These are phyloP conservation scores for Strobilomyces confusus DNA, from an alignment of 768 basidiomycete species.

Conservation along the genomic window DNA sequence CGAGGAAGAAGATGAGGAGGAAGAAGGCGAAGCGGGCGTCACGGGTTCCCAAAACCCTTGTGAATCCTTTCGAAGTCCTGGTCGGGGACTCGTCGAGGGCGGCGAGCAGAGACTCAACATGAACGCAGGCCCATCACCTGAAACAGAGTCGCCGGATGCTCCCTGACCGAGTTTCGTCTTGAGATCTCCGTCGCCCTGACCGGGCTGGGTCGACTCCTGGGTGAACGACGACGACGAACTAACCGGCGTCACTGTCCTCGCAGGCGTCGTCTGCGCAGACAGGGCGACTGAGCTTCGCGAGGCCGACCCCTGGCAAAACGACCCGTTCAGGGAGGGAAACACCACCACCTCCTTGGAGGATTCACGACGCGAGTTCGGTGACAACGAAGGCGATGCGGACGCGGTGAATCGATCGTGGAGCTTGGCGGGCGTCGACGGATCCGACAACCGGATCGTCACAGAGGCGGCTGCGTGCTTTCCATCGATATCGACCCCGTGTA, in stretches of 20 bases:
- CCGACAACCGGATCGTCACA: conserved; percentile 6
- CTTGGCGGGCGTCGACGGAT: conserved; percentile 18
- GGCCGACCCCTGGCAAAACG: conserved; percentile 15
- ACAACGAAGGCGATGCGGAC: conserved; percentile 3
- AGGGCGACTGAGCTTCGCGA: neutral
- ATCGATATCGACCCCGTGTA: conserved; percentile 8
- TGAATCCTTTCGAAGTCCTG: conserved; percentile 20
- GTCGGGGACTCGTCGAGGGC: conserved; percentile 3
- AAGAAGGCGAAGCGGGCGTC: conserved; percentile 15
- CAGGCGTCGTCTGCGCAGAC: conserved; percentile 14
- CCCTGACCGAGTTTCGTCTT: neutral
- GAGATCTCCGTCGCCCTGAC: neutral
- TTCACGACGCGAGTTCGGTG: conserved; percentile 1
- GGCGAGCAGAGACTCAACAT: conserved; percentile 11
- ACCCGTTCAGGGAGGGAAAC: conserved; percentile 24
- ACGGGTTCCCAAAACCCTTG: conserved; percentile 29
- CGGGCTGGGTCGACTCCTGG: neutral
- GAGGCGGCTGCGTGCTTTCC: neutral
- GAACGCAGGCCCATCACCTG: conserved; percentile 1
- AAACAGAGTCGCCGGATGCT: neutral
- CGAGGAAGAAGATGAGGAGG: conserved; percentile 20
- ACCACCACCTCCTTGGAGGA: conserved; percentile 15
- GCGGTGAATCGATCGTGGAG: conserved; percentile 8
- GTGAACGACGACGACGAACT: neutral
- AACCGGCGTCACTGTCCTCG: conserved; percentile 5